Evolutionary conservation across 371 early-diverging fungal species (phyloP).

Genomic region (Scutellospora calospora): DNA sequence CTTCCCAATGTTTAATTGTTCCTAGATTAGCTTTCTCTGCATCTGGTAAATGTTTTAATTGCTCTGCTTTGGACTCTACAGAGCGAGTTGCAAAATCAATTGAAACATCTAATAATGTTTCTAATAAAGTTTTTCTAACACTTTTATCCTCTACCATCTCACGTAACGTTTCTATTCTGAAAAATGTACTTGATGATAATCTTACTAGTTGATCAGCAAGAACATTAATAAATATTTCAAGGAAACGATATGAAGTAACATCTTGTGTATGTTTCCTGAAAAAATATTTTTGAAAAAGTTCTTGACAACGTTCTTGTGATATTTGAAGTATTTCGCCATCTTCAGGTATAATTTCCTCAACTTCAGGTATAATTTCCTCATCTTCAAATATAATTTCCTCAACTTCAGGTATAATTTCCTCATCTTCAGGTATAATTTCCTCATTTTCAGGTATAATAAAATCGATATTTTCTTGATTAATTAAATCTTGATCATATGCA

Average conservation of each 20-base stretch:
- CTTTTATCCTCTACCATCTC: slow-evolving; percentile 3
- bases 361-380: too few relatives aligned
- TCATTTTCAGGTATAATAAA: too few relatives aligned
- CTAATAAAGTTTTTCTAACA: slow-evolving; percentile 35
- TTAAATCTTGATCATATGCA: not conserved
- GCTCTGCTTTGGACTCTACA: not conserved
- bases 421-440: too few relatives aligned
- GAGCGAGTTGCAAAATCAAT: slow-evolving; percentile 44
- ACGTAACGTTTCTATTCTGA: slow-evolving; percentile 21
- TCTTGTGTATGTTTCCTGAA: not conserved
- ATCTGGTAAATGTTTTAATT: not conserved
- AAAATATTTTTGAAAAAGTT: slow-evolving; percentile 29
- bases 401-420: not conserved
- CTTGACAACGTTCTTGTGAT: slow-evolving; percentile 3
- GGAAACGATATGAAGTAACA: slow-evolving; percentile 21
- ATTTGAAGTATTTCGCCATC: not conserved
- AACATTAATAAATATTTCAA: slow-evolving; percentile 35
- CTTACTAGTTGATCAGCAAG: slow-evolving; percentile 37
- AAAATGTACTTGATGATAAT: slow-evolving; percentile 37
- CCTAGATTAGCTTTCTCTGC: not conserved
- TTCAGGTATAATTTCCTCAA: not conserved
- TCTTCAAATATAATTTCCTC: not conserved
- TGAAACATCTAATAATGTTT: slow-evolving; percentile 39
- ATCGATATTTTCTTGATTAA: not conserved
- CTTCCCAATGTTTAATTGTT: slow-evolving; percentile 22